Percentiles rank a stretch among this genome's conserved stretches.
These are phyloP conservation scores for Russula sp. DNA, from an alignment of 768 basidiomycete genomes.

Conservation along the genomic window DNA sequence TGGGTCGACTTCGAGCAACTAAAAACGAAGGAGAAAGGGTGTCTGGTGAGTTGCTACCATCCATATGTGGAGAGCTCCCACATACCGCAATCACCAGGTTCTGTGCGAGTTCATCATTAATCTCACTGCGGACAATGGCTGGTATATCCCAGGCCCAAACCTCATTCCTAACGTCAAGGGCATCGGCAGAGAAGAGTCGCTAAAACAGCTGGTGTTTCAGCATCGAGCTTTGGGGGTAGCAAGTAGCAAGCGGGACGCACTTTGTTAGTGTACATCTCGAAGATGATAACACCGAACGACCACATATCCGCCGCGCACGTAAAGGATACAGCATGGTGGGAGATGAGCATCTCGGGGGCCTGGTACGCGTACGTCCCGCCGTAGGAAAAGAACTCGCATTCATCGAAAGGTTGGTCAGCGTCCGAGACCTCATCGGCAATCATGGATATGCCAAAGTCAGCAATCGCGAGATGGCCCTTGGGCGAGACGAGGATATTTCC, in stretches of 20 bases:
- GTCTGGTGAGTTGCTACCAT: background rate
- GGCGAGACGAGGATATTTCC: conserved; percentile 34
- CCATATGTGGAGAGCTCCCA: background rate
- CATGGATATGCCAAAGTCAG: conserved; percentile 28
- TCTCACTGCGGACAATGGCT: conserved; percentile 6
- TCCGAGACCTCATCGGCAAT: background rate
- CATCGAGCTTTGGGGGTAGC: background rate
- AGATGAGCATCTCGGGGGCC: conserved; percentile 25
- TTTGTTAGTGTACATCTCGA: conserved; percentile 18
- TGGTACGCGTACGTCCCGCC: conserved; percentile 28
- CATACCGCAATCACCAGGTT: conserved; percentile 16
- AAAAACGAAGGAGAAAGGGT: background rate
- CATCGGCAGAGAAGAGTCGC: conserved; percentile 20
- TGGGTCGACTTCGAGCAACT: conserved; percentile 20
- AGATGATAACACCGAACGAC: conserved; percentile 22
- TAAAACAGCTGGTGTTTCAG: background rate
- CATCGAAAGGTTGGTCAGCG: background rate
- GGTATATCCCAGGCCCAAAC: conserved; percentile 24
- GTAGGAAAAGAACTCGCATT: conserved; percentile 8
- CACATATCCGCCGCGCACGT: conserved; percentile 28
- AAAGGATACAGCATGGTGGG: conserved; percentile 1
- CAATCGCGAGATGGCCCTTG: conserved; percentile 28
- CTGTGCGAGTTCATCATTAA: conserved; percentile 2
- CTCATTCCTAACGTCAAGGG: conserved; percentile 12
- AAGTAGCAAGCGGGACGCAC: background rate